Base-by-base conservation (phyloP, 139 green algal genomes). In the Volvox africanus region DNA sequence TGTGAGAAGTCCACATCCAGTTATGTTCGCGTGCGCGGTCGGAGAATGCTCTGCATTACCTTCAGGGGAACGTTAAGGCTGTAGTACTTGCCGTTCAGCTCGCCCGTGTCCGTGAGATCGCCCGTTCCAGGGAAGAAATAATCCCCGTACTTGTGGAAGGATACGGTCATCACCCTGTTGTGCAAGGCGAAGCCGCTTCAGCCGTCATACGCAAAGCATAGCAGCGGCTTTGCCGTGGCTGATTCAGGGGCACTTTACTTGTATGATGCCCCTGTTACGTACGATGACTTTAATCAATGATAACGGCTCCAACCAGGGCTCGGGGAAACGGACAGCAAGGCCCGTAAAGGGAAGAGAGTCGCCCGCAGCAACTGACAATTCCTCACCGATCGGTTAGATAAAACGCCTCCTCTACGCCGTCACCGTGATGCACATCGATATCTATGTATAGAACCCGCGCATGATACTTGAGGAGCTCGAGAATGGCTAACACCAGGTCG, bases 371-470 rank as follows among this genome's bases (percentile, higher is more conserved):
- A 73, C 65, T 12, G 65, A 24, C 24, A 28, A 24, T 16, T 12
- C 65, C 89, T 81, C 78, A 91, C 92, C 92, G 87, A 90, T 96
- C 94, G 12, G 89, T 93, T 3, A 95, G 88, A 89, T 96, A 96
- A 91, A 99, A 99, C 13, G 98, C 98, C 93, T 99, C 98, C 92
- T 99, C 98, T 32, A 99, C 98, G 24, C 98, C 98, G 88, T 99
- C 98, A 0, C 98, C 98, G 90, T 99, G 98, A 91, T 99, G 98
- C n/a, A 99, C 96, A 92, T 99, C 98, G 67, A 99, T 97, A 93
- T 99, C 97, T 2, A 98, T 88, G 89, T 98, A 98, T 88, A 98
- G 94, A 89, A 97, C 95, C 81, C 98, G 94, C 0, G 96, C 91
- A 92, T 99, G 96, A 83, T 97, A 94, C 92, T 99, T 99, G 26